Conservation (phyloP, 1,284 basidiomycete genomes). For the Vanrija sp. region DNA sequence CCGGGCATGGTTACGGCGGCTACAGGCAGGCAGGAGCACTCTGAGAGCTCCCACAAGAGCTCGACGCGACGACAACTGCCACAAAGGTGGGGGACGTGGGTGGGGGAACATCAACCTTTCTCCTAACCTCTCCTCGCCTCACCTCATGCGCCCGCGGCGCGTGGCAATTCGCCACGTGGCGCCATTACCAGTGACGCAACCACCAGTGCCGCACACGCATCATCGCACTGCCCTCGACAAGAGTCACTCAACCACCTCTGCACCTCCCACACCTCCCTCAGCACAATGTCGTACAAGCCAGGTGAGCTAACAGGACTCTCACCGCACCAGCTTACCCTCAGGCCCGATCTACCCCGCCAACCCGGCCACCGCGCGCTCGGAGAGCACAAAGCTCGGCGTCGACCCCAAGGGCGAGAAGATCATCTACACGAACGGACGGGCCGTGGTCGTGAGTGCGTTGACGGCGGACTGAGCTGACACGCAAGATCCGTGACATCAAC, state of each 20-base stretch:
- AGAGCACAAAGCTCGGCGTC: slow-evolving; percentile 69
- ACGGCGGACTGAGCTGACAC: slow-evolving; percentile 7
- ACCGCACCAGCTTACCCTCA: slow-evolving; percentile 7
- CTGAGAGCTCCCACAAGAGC: no score
- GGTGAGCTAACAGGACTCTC: slow-evolving; percentile 16
- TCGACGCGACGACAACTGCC: no score
- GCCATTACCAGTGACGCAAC: no score
- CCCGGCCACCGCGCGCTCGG: slow-evolving; percentile 59
- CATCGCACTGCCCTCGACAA: neutral
- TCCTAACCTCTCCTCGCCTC: no score
- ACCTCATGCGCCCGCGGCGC: no score
- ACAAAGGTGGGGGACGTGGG: no score
- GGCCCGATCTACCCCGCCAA: slow-evolving; percentile 64
- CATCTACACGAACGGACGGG: slow-evolving; percentile 79
- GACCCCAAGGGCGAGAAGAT: slow-evolving; percentile 75
- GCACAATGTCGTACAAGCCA: slow-evolving; percentile 33
- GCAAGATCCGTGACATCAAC: slow-evolving; percentile 61
- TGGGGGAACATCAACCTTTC: no score
- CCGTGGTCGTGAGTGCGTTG: slow-evolving; percentile 66
- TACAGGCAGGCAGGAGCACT: no score
- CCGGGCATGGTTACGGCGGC: no score
- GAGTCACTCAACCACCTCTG: neutral
- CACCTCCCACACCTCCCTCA: neutral
- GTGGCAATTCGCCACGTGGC: no score
- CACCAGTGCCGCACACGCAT: neutral